Percentiles rank a stretch among this genome's conserved stretches.
phyloP scores from a whole-genome alignment of 192 early-diverging fungal genomes.

The Coemansia reversa region DNA sequence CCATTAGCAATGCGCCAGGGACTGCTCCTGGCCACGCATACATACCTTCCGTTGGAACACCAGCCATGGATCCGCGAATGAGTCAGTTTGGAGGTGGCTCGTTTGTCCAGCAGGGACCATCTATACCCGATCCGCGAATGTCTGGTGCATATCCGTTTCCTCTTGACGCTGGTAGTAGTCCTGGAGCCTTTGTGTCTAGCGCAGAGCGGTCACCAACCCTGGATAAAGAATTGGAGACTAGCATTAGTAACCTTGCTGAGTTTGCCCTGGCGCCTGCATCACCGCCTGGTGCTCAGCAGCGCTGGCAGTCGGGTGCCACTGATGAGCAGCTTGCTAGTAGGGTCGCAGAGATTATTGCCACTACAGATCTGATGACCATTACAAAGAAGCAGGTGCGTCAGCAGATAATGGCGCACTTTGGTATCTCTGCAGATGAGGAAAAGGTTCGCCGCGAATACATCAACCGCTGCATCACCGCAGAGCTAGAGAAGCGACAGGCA shows the following conservation, averaged over 20 bases:
- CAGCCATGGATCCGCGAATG: conserved; percentile 35
- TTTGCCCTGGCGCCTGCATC: conserved; percentile 15
- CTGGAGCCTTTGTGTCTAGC: not conserved
- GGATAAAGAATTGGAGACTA: not conserved
- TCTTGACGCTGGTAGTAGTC: not conserved
- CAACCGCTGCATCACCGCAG: conserved; percentile 74
- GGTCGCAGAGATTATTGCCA: conserved; percentile 77
- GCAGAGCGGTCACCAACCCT: conserved; percentile 1
- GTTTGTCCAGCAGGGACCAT: conserved; percentile 25
- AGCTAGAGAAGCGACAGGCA: conserved; percentile 38
- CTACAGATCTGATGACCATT: conserved; percentile 94
- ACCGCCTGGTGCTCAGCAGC: conserved; percentile 17
- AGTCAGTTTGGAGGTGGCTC: conserved; percentile 28
- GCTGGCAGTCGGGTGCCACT: conserved; percentile 57
- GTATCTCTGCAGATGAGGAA: conserved; percentile 68
- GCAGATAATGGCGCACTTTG: conserved; percentile 75
- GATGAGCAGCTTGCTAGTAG: conserved; percentile 69
- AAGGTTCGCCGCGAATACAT: conserved; percentile 80
- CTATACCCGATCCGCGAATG: conserved; percentile 25
- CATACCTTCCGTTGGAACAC: conserved; percentile 14
- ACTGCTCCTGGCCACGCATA: conserved; percentile 15
- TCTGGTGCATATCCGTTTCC: conserved; percentile 14
- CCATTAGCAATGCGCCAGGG: conserved; percentile 18
- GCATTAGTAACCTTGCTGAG: conserved; percentile 5
- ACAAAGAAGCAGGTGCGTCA: conserved; percentile 99